These are phyloP conservation scores for Prunus yedoensis DNA, from an alignment of 331 rosid genomes.

Conservation along the genomic window DNA sequence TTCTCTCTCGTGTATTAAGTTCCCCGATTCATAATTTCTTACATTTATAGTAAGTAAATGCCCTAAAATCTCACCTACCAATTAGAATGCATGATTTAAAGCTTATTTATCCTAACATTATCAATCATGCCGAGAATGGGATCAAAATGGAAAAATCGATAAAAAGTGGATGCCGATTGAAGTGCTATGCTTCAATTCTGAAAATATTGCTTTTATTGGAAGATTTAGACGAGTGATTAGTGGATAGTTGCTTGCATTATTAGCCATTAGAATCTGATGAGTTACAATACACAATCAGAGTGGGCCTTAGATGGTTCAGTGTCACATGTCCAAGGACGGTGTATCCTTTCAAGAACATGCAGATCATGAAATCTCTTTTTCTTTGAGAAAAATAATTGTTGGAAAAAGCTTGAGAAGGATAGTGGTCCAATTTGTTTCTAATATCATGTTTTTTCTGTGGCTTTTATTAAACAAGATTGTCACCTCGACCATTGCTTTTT, in stretches of 20 bases:
- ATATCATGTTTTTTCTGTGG: constrained; percentile 31
- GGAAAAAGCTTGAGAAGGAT: constrained; percentile 41
- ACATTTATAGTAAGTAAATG: no score
- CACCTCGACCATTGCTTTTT: constrained; percentile 33
- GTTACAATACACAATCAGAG: constrained; percentile 35
- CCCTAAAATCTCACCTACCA: no score
- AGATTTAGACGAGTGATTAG: constrained; percentile 26
- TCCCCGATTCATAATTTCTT: no score
- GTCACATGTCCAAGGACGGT: constrained; percentile 60
- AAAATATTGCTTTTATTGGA: constrained; percentile 14
- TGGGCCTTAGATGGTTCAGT: constrained; percentile 56
- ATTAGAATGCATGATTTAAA: no score
- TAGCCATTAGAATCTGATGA: constrained; percentile 35
- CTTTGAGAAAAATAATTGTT: constrained; percentile 46
- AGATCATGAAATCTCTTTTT: constrained; percentile 35
- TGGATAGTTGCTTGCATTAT: constrained; percentile 44
- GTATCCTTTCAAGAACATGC: constrained; percentile 61
- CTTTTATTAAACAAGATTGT: constrained; percentile 42
- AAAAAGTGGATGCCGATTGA: background rate
- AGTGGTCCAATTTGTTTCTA: constrained; percentile 51
- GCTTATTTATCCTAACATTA: background rate
- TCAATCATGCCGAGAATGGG: background rate
- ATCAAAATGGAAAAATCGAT: background rate
- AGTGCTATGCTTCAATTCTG: background rate
- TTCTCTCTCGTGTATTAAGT: no score